Evolutionary conservation across 2,329 filamentous ascomycete genomes (phyloP), one percentile per base, ranked within the genome.

Genomic region (Malbranchea cinnamomea): DNA sequence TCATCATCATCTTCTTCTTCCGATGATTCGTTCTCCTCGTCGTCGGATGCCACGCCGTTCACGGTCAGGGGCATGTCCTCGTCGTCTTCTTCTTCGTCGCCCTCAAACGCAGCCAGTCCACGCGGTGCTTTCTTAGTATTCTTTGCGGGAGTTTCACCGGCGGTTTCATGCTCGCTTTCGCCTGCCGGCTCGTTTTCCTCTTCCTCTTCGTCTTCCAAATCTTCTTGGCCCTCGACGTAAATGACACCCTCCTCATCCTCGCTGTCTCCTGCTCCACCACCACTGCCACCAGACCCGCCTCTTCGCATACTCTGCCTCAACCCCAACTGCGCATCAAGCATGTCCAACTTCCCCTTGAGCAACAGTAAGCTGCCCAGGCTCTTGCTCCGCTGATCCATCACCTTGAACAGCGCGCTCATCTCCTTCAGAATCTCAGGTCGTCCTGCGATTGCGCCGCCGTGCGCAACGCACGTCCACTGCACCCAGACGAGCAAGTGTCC

Each of bases 401-500:
- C 87, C 48, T 79, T 78, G 53, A 87, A 81, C 32, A 98, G 65
- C 23, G 78, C 75, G 27, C 71, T 67, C 36, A 98, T 68, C 49
- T 77, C 76, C 47, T 76, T 74, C 42, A 89, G 68, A 21, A 93
- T 66, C 39, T 85, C 78, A n/a, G 80, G 74, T 52, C 92, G 82
- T 18, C 78, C 78, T 7, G 85, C 82, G 29, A 98, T 65, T 31
- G 85, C 85, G 40, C 87, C 89, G 41, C 89, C 89, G 49, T 98
- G 89, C 2, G 81, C 77, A 19, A 94, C 74, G 32, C 94, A 70
- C 1, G 83, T 87, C 82, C 84, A 93, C 56, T 94, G 85, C 24
- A 95, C 79, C 85, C 89, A 98, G 10, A 79, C 72, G 68, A 94
- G 85, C 18, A 98, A 70, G 48, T 77, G 81, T 30, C 85, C 84